A percentile compares a stretch with the other conserved stretches of the same genome.
phyloP scores from a whole-genome alignment of 495 filamentous ascomycete genomes.

The Neurospora sp. region DNA sequence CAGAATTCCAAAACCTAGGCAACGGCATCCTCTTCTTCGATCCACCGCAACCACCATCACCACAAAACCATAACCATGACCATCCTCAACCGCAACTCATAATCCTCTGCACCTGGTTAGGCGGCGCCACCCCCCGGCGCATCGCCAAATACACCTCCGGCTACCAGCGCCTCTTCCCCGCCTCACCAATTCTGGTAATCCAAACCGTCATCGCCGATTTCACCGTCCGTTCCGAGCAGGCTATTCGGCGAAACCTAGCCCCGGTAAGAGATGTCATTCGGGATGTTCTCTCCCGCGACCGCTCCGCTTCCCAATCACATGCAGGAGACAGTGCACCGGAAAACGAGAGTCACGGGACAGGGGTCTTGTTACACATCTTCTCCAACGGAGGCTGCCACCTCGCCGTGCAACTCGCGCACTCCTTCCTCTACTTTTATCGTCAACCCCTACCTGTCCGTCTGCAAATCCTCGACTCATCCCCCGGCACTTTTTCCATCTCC shows the following conservation, averaged over 20 bases:
- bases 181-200: constrained; percentile 24
- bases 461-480: constrained; percentile 23
- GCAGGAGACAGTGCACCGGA: not conserved
- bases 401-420: constrained; percentile 16
- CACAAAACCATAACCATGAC: not conserved
- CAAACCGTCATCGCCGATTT: constrained; percentile 16
- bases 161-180: constrained; percentile 32
- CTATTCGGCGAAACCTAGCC: not conserved
- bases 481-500: constrained; percentile 9
- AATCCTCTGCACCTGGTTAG: constrained; percentile 35
- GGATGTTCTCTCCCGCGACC: not conserved
- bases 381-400: constrained; percentile 34
- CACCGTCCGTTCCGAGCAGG: constrained; percentile 1
- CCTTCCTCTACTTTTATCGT: constrained; percentile 7
- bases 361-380: constrained; percentile 30
- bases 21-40: not conserved
- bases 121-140: constrained; percentile 25
- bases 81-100: constrained; percentile 14
- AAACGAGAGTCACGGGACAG: not conserved
- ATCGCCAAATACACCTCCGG: constrained; percentile 32
- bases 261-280: not conserved
- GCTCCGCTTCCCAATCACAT: not conserved
- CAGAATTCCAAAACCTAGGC: not conserved
- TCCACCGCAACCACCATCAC: not conserved
- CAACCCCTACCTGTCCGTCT: not conserved